Conservation (phyloP, 108 stramenopile species). For the Cyclotella baltica region DNA sequence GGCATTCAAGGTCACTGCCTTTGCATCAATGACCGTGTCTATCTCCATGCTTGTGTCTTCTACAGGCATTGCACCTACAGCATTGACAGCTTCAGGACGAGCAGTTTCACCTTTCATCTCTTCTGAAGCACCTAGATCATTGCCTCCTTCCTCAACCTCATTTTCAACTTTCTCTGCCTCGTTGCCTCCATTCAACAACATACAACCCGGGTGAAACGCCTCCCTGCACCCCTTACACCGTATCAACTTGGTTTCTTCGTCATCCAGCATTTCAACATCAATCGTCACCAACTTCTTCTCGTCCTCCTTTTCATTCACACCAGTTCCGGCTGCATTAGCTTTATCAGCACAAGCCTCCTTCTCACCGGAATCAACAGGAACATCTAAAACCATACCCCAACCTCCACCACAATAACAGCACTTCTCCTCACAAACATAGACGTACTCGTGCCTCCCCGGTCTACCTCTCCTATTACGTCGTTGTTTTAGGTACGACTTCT, state of each 20-base stretch:
- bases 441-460: constrained; percentile 33
- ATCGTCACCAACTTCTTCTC: not conserved
- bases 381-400: constrained; percentile 25
- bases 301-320: not conserved
- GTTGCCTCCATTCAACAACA: constrained; percentile 20
- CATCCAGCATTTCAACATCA: constrained; percentile 7
- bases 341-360: no score
- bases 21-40: not conserved
- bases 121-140: not conserved
- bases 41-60: not conserved
- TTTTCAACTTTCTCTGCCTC: not conserved
- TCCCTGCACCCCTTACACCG: constrained; percentile 45
- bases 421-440: constrained; percentile 34
- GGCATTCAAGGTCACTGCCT: not conserved
- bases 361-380: not conserved
- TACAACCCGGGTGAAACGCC: constrained; percentile 45
- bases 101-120: not conserved
- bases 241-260: constrained; percentile 2
- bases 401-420: constrained; percentile 34
- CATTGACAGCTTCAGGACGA: no score
- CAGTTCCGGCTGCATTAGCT: constrained; percentile 3
- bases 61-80: no score
- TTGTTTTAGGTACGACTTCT: constrained; percentile 17
- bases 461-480: constrained; percentile 31
- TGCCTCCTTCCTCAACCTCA: not conserved